A percentile compares a stretch with the other conserved stretches of the same genome.
These are phyloP conservation scores for Xanthoparmelia taractica DNA, from an alignment of 495 filamentous ascomycete species.

Conservation along the genomic window DNA sequence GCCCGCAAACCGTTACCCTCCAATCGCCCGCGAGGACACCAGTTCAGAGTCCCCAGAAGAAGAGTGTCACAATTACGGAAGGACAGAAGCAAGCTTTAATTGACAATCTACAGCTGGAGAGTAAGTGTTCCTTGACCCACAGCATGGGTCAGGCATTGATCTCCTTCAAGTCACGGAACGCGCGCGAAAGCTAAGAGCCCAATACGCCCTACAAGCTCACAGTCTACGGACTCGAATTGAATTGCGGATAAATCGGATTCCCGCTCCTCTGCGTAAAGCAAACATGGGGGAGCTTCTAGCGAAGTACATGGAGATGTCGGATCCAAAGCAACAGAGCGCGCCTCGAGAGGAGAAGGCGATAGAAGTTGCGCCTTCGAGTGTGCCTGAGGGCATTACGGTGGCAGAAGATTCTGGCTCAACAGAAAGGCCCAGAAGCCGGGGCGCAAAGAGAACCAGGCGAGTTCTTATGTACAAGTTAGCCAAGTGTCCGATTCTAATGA, in stretches of 20 bases:
- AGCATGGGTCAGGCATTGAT: constrained; percentile 20
- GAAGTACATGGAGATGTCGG: constrained; percentile 38
- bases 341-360: constrained; percentile 25
- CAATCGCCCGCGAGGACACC: constrained; percentile 40
- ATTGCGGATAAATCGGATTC: constrained; percentile 90
- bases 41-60: constrained; percentile 53
- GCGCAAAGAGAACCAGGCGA: constrained; percentile 56
- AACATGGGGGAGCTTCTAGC: constrained; percentile 78
- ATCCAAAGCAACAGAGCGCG: constrained; percentile 28
- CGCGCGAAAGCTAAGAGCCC: constrained; percentile 80
- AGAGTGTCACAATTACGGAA: constrained; percentile 58
- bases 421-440: constrained; percentile 17
- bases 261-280: constrained; percentile 63
- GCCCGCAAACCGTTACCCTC: constrained; percentile 34
- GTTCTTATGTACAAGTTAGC: constrained; percentile 11
- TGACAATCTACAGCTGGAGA: constrained; percentile 87
- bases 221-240: constrained; percentile 80
- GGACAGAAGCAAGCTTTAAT: constrained; percentile 82
- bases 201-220: constrained; percentile 81
- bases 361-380: not conserved
- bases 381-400: constrained; percentile 20
- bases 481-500: constrained; percentile 7
- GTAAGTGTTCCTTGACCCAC: constrained; percentile 44
- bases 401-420: constrained; percentile 19
- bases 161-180: constrained; percentile 69